These are phyloP conservation scores for Histomonas meleagridis DNA, from an alignment of 208 protist species.

Conservation along the genomic window DNA sequence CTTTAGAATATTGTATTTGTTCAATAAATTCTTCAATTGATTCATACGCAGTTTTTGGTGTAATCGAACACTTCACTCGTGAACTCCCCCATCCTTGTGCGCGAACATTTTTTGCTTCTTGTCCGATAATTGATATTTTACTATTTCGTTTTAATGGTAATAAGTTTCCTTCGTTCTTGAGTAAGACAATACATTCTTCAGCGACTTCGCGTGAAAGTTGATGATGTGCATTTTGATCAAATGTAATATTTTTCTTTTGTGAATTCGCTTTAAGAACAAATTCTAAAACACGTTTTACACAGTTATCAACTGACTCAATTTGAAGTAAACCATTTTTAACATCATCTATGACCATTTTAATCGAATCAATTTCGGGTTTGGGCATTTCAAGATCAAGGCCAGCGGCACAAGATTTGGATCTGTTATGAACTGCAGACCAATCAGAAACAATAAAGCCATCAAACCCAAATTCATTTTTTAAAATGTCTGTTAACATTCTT, in stretches of 20 bases:
- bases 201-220: neutral
- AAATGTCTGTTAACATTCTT: slow-evolving; percentile 16
- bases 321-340: neutral
- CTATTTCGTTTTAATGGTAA: neutral
- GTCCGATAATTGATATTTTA: too few relatives aligned
- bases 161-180: slow-evolving; percentile 36
- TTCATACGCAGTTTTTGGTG: too few relatives aligned
- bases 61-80: too few relatives aligned
- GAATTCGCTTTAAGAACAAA: neutral
- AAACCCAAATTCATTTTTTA: slow-evolving; percentile 45
- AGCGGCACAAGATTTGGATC: neutral
- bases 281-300: neutral
- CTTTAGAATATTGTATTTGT: neutral
- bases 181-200: slow-evolving; percentile 16
- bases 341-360: neutral
- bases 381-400: slow-evolving; percentile 42
- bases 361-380: too few relatives aligned
- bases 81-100: too few relatives aligned
- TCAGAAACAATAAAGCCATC: slow-evolving; percentile 43
- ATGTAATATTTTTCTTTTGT: too few relatives aligned
- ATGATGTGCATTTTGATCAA: neutral
- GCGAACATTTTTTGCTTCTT: too few relatives aligned
- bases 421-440: slow-evolving; percentile 37
- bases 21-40: too few relatives aligned
- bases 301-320: neutral